Conservation (phyloP, 2,329 filamentous ascomycete species). For the Venturia nashicola region DNA sequence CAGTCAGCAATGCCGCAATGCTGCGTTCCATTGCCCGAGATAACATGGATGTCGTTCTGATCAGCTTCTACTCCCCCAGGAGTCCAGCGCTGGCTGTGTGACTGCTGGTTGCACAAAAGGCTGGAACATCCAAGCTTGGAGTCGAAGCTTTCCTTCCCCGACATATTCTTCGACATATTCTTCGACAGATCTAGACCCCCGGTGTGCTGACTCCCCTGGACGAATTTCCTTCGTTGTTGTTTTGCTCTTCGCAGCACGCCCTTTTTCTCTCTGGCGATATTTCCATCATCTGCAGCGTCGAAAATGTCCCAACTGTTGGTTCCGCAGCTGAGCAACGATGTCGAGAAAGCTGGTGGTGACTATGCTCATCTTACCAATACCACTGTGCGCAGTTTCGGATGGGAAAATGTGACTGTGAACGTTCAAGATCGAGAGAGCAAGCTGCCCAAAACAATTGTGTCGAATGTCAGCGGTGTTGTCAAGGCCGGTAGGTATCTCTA, state of each 20-base stretch:
- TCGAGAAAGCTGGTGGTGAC: conserved; percentile 34
- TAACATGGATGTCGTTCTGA: too few relatives aligned
- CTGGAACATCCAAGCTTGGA: neutral
- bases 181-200: too few relatives aligned
- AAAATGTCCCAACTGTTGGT: neutral
- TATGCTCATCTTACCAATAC: conserved; percentile 49
- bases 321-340: conserved; percentile 17
- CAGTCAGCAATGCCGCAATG: too few relatives aligned
- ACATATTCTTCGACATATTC: neutral
- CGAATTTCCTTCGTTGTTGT: neutral
- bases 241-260: neutral
- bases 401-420: conserved; percentile 54
- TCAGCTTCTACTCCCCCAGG: too few relatives aligned
- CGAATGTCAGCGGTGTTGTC: conserved; percentile 50
- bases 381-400: conserved; percentile 51
- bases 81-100: too few relatives aligned
- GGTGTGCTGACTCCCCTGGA: too few relatives aligned
- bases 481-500: conserved; percentile 39
- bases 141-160: neutral
- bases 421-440: conserved; percentile 62
- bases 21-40: too few relatives aligned
- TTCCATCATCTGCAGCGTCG: neutral
- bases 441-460: conserved; percentile 49
- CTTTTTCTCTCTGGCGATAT: neutral
- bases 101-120: too few relatives aligned